Base-by-base conservation (phyloP, 257 asterid species). In the Orobanche coerulescens region DNA sequence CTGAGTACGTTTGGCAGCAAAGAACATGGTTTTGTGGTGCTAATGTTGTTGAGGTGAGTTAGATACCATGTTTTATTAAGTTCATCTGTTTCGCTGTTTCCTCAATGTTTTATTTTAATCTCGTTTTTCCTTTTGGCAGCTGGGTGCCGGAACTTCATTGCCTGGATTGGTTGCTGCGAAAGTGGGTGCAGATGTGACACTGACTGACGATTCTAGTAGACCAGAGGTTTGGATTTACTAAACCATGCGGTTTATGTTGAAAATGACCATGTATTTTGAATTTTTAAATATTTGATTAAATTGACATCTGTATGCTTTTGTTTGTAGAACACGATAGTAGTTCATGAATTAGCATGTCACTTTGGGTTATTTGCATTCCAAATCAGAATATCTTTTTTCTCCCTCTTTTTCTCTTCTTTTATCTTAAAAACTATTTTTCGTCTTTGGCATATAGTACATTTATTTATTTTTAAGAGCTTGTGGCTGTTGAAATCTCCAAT, bases 91-190 rank as follows among this genome's bases (percentile, higher is more conserved):
- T n/a, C n/a, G n/a, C n/a, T n/a, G n/a, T 71, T 58, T 56, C 66
- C n/a, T 58, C 49, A 46, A 50, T 14, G 9, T 43, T 34, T 56
- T 22, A 37, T 56, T 64, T 65, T 20, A 49, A 26, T 46, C 42
- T 12, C 9, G 6, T 42, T 39, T 53, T 47, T 59, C 54, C 5
- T 11, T 11, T 69, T 44, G 39, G 56, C 84, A 91, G 96, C 84
- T 91, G 46, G 98, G 98, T 30, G 95, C 96, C 73, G 96, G 98
- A 74, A 91, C 96, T 58, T 88, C 96, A 2, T 75, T 91, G 86
- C 98, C 98, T 54, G 96, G 98, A 55, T 71, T 88, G 52, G 87
- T 84, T 74, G 98, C 98, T 76, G 87, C 95, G 12, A 92, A 82
- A 79, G 81, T 84, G 47, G 95, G 95, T 18, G 96, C 98, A 44